These are phyloP conservation scores for Coemansia sp. DNA, from an alignment of 192 early-diverging fungal genomes.

Conservation along the genomic window DNA sequence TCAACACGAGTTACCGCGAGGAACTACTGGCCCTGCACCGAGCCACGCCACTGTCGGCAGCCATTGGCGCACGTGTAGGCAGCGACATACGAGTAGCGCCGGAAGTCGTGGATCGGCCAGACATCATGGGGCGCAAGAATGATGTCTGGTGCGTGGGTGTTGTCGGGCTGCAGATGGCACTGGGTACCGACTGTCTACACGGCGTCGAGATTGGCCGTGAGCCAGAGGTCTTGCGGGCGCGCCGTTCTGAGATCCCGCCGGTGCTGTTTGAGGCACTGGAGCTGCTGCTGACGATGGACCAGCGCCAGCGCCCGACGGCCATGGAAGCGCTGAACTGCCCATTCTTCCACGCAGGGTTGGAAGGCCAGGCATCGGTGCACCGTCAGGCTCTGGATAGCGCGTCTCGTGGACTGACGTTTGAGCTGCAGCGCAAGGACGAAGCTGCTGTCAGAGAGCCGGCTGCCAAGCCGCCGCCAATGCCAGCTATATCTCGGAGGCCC, in stretches of 20 bases:
- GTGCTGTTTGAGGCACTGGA: constrained; percentile 49
- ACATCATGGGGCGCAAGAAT: constrained; percentile 62
- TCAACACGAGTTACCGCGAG: constrained; percentile 60
- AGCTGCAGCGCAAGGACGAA: constrained; percentile 14
- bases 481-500: too few relatives aligned
- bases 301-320: constrained; percentile 65
- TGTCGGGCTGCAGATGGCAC: constrained; percentile 63
- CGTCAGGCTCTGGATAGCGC: constrained; percentile 36
- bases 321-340: constrained; percentile 67
- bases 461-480: too few relatives aligned
- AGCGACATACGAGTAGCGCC: constrained; percentile 52
- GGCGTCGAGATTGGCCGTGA: constrained; percentile 48
- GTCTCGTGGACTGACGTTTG: constrained; percentile 26
- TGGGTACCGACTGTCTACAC: constrained; percentile 55
- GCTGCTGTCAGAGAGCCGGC: too few relatives aligned
- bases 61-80: constrained; percentile 20
- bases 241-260: constrained; percentile 48
- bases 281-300: constrained; percentile 61
- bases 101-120: constrained; percentile 56
- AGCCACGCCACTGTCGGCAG: constrained; percentile 27
- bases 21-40: constrained; percentile 52
- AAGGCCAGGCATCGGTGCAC: constrained; percentile 40
- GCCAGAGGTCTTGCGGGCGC: constrained; percentile 48
- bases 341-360: constrained; percentile 55
- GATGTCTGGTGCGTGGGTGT: constrained; percentile 70